Evolutionary conservation across 371 early-diverging fungal genomes (phyloP).

Genomic region (Mucor mucedo): DNA sequence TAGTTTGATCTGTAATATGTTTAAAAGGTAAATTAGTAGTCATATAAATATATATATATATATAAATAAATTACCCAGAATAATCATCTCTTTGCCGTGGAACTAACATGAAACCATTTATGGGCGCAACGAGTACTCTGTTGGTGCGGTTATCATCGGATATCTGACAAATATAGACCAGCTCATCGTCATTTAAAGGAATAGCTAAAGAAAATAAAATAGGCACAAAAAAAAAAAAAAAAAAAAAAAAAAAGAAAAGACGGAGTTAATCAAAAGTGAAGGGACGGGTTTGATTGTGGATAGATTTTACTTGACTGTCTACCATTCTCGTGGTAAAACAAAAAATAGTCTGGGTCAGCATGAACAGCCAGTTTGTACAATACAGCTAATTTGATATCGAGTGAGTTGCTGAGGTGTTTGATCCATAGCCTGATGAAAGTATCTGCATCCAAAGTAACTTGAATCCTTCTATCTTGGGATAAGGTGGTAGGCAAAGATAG

Average conservation of each 20-base stretch:
- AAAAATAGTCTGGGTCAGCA: conserved; percentile 28
- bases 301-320: conserved; percentile 24
- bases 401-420: conserved; percentile 1
- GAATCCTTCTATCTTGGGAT: conserved; percentile 35
- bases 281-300: not conserved
- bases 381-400: conserved; percentile 23
- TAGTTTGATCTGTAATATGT: not conserved
- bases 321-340: conserved; percentile 39
- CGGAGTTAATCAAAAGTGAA: no score
- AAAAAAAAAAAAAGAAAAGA: not conserved
- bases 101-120: conserved; percentile 18
- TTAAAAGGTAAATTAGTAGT: not conserved
- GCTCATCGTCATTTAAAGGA: conserved; percentile 30
- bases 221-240: not conserved
- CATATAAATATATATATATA: not conserved
- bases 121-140: conserved; percentile 28
- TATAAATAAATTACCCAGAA: not conserved
- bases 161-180: conserved; percentile 30
- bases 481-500: conserved; percentile 18
- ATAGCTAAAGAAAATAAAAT: conserved; percentile 10
- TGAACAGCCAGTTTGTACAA: conserved; percentile 25
- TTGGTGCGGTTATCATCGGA: conserved; percentile 34
- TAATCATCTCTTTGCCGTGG: conserved; percentile 6
- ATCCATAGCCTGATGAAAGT: conserved; percentile 33
- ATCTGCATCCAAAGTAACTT: conserved; percentile 37